A percentile compares a stretch with the other conserved stretches of the same genome.
Conservation (phyloP, 352 stramenopile genomes). For the Pythium utonaiense region DNA sequence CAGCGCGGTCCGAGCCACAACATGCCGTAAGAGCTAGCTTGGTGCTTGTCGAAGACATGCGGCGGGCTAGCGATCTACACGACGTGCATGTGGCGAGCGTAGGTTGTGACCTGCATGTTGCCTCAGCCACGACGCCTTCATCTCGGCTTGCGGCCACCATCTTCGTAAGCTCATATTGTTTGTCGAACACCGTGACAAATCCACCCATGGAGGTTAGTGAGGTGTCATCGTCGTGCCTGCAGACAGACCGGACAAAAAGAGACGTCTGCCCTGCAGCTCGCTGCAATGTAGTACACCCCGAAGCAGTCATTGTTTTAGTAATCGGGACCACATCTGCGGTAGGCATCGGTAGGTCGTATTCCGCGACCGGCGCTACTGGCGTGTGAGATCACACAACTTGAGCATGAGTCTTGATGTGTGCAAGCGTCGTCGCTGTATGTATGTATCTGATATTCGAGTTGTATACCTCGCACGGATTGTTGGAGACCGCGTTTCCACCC, state of each 20-base stretch:
- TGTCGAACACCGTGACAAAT: not conserved
- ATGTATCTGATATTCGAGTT: conserved; percentile 1
- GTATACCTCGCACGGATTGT: conserved; percentile 3
- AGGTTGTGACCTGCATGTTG: no score
- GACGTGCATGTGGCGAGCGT: no score
- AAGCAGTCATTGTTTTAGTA: not conserved
- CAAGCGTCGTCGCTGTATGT: not conserved
- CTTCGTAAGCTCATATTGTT: not conserved
- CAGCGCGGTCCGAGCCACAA: no score
- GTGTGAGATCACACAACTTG: conserved; percentile 1
- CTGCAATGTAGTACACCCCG: not conserved
- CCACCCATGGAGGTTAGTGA: not conserved
- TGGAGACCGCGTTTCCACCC: not conserved
- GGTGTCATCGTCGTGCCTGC: not conserved
- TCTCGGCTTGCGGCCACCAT: no score
- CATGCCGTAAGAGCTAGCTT: no score
- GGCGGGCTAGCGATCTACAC: no score
- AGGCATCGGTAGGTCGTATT: not conserved
- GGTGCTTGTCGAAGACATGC: no score
- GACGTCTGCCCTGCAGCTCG: not conserved
- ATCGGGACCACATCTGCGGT: not conserved
- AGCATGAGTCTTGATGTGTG: conserved; percentile 5
- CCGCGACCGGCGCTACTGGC: not conserved
- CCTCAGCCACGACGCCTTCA: no score
- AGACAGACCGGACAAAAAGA: not conserved